Base-by-base conservation (phyloP, 805 yeast genomes). In the Nakazawaea ishiwadae region DNA sequence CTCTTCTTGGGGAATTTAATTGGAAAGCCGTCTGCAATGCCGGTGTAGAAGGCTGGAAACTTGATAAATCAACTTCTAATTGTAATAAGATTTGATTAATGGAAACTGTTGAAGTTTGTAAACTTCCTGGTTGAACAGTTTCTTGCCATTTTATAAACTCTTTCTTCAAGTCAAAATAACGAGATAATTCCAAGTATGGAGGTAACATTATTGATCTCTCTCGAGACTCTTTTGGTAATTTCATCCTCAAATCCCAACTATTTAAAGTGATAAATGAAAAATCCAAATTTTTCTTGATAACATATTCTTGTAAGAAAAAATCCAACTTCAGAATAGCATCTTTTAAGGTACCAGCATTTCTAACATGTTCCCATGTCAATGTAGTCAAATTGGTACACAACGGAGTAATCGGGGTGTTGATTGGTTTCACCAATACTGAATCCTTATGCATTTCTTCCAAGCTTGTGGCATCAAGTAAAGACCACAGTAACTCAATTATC, bases 211-310 rank as follows among this genome's bases (percentile, higher is more conserved):
- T 79, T 9, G 77, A 73, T 55, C 83, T 78, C 55, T 86, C 95
- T 31, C 87, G 69, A 6, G 95, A 86, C 57, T 88, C 95, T 36
- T 95, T 71, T 10, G 84, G 83, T 27, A 90, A 63, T 53, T 81
- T 83, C 36, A 90, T 90, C 45, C 89, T 71, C 36, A 89, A 64
- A 52, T 81, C 81, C 81, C 83, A 79, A 12, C 74, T 65, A 53
- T 79, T 77, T 46, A 77, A 66, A 1, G 88, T 72, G 37, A 88
- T 80, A 50, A 88, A 76, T 3, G 79, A 67, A 56, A 85, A 81
- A 30, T 79, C 80, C 37, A 60, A 57, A 9, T 65, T 65, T 29
- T 66, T 58, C 24, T 66, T 51, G 10, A 69, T 56, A 24, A 75
- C 55, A 35, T 64, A 55, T 34, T 68, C 66, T 44, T 71, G 71